Evolutionary conservation across 305 asterid genomes (phyloP), one percentile per base, ranked within the genome.

Genomic region (Galium porrigens): DNA sequence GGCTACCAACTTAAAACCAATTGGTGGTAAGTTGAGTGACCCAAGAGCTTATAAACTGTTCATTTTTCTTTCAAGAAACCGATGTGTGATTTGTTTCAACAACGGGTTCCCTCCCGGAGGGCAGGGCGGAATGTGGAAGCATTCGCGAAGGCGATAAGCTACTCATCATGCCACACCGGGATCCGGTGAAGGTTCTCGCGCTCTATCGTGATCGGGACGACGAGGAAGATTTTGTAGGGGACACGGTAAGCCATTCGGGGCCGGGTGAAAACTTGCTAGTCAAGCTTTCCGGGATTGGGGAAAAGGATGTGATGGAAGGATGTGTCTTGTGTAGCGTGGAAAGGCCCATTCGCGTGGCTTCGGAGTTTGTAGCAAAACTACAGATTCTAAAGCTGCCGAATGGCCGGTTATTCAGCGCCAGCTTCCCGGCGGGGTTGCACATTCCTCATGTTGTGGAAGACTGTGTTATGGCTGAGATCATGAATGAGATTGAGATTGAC

Each of bases 21-120:
- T 27, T 27, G 30, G 2, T 2, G 1, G 30, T 27, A 27, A 27
- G 30, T 27, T 0, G 30, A 27, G 30, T 27, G 30, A 1, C 30
- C 30, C 30, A 27, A 27, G 30, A 2, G 30, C 30, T 27, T 27
- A 27, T 27, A 27, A 27, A 27, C 30, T 27, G 30, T 27, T 1
- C 30, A 22, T 22, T 22, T 22, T 22, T 22, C 22, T 22, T 22
- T 22, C 22, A 22, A 22, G 22, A 0, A 27, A 27, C 30, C 30
- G 1, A 27, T 2, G 30, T 27, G 30, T 0, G 30, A 27, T 27
- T 27, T 27, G 30, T 27, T 27, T 27, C 30, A 27, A 27, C 30
- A 22, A n/a, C n/a, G 99, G 99, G 96, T 70, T 90, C 96, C 68
- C 95, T 94, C 52, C 86, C 90, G 57, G 88, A 87, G 99, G 99